phyloP scores from a whole-genome alignment of 2,329 filamentous ascomycete genomes.

The Tolypocladium tropicale region DNA sequence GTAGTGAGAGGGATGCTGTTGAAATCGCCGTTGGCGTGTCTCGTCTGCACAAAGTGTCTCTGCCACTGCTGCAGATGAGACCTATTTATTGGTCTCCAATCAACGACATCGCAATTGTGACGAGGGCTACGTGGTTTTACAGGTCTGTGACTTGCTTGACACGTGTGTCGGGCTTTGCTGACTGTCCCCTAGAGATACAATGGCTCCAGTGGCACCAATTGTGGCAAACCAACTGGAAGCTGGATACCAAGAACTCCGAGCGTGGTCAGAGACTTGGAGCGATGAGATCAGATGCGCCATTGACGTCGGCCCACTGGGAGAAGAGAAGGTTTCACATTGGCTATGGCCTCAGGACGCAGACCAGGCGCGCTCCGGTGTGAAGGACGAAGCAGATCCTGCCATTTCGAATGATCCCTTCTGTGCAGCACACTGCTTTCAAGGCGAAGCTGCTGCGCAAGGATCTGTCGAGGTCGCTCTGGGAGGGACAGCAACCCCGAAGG shows the following conservation, averaged over 20 bases:
- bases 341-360: conserved; percentile 60
- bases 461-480: conserved; percentile 24
- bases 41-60: conserved; percentile 77
- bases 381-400: conserved; percentile 20
- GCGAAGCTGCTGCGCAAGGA: conserved; percentile 48
- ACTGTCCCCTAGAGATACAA: conserved; percentile 52
- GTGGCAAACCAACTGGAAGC: conserved; percentile 88
- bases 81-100: conserved; percentile 97
- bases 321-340: conserved; percentile 79
- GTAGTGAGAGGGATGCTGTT: conserved; percentile 16
- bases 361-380: conserved; percentile 7
- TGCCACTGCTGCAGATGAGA: conserved; percentile 79
- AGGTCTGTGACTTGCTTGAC: conserved; percentile 30
- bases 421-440: conserved; percentile 47
- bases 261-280: conserved; percentile 86
- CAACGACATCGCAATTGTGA: conserved; percentile 74
- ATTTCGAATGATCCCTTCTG: conserved; percentile 48
- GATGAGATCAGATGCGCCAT: conserved; percentile 86
- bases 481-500: conserved; percentile 24
- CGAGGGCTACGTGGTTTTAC: conserved; percentile 94
- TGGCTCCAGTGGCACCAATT: conserved; percentile 75
- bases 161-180: neutral
- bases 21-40: conserved; percentile 81
- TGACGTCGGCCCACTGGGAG: conserved; percentile 79
- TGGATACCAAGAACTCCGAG: conserved; percentile 78